Evolutionary conservation across 352 stramenopile genomes (phyloP), one percentile per base, ranked within the genome.

Genomic region (Aphanomyces astaci): DNA sequence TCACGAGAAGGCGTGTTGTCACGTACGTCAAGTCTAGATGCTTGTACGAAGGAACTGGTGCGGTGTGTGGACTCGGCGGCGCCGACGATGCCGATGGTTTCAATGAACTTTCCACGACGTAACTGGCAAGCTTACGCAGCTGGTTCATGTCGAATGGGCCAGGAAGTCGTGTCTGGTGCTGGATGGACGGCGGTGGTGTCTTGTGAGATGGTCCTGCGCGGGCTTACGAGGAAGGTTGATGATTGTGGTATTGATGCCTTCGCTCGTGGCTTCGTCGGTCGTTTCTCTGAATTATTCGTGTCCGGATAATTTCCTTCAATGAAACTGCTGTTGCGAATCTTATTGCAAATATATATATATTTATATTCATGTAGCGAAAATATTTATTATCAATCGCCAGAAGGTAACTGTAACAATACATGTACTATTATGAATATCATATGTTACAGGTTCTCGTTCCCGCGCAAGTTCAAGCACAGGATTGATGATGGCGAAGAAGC

Each of bases 11-110:
- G 4, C 81, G 78, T 36, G 87, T 73, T 0, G 82, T 87, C 62
- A 94, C 84, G 72, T 86, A 86, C 7, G 85, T 94, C 40, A 94
- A 54, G 31, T 87, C 77, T n/a, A 91, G 77, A 31, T 64, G 56
- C 25, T 64, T 64, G 56, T 48, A 52, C 9, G 32, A 51, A 9
- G 51, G 51, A n/a, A 39, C 30, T 5, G 24, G 51, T 32, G 51
- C 5, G 25, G 27, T 10, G 13, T 33, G 19, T 13, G 30, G 31
- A 46, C 36, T 64, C 3, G 9, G 33, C 31, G 13, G 31, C 9
- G 30, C 11, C 31, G 56, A 3, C 7, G 36, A 43, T 43, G 36
- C 36, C 36, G 36, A 43, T 25, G 56, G 32, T 25, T 64, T 64
- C 1, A 64, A n/a, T 13, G 32, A 52, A 13, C 32, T 51, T 5